Base-by-base conservation (phyloP, 192 early-diverging fungal species). In the Backusella sp. region DNA sequence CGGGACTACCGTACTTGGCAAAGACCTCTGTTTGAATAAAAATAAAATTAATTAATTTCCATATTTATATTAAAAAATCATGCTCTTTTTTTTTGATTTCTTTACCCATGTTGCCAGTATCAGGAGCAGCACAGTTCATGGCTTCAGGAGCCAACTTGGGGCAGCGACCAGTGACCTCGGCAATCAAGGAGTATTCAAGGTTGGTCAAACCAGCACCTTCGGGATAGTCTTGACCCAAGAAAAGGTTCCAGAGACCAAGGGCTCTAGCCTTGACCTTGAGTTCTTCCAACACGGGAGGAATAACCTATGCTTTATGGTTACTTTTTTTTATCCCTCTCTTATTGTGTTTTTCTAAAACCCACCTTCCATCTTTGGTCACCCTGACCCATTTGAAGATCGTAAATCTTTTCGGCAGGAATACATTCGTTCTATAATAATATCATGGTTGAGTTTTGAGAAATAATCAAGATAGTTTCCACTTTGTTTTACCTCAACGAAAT, bases 221-320 rank as follows among this genome's bases (percentile, higher is more conserved):
- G 23, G 79, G 82, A 79, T 98, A 97, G 71, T 92, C 87, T 70
- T 88, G 89, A 21, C 91, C 88, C 75, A 98, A 83, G 83, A 96
- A 99, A 70, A 98, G 78, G 85, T 99, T 99, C 98, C 98, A 99
- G 21, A 99, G 90, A 6, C 97, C 98, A 26, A 97, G 88, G 44
- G 84, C 83, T 67, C 87, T 87, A 0, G 98, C 98, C 77, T 94
- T 94, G 37, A 76, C 77, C 86, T 99, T 99, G 67, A 99, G 92
- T 37, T 90, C 82, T 79, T 97, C 98, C 70, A 98, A 89, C 53
- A 97, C 87, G 41, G 88, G 85, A 23, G 98, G 98, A 44, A 97
- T 90, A 1, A 86, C 73, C 90, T 92, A 75, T 37, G 3, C 32
- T 32, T 32, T 32, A 32, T 32, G 32, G 32, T 32, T 32, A 32